Evolutionary conservation across 371 early-diverging fungal genomes (phyloP).

Genomic region (Mucor mucedo): DNA sequence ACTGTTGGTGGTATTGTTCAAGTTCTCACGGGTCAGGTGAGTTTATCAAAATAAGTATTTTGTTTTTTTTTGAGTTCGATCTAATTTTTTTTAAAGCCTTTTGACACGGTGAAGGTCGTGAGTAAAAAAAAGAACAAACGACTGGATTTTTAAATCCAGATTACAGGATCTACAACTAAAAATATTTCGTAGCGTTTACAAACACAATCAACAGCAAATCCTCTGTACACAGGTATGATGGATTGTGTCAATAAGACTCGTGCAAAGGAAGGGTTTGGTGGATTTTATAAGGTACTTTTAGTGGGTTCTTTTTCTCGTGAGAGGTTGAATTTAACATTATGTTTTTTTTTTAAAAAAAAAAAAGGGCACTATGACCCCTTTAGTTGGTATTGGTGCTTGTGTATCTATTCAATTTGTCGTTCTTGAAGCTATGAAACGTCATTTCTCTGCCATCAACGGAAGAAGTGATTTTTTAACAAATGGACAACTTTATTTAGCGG

Average conservation of each 20-base stretch:
- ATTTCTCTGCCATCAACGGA: slow-evolving; percentile 58
- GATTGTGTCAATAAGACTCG: slow-evolving; percentile 79
- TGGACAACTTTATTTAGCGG: slow-evolving; percentile 77
- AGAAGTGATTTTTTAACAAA: slow-evolving; percentile 49
- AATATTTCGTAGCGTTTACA: slow-evolving; percentile 71
- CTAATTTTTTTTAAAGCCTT: slow-evolving; percentile 58
- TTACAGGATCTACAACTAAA: slow-evolving; percentile 7
- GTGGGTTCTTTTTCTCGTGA: too few relatives aligned
- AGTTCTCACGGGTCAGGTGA: slow-evolving; percentile 81
- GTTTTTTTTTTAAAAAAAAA: slow-evolving; percentile 7
- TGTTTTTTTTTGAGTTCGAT: slow-evolving; percentile 1
- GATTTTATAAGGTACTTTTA: slow-evolving; percentile 70
- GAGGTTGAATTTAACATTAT: not conserved
- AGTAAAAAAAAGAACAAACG: slow-evolving; percentile 27
- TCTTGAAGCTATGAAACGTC: slow-evolving; percentile 75
- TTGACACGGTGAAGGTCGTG: slow-evolving; percentile 87
- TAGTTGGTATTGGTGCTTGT: slow-evolving; percentile 81
- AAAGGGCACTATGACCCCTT: slow-evolving; percentile 75
- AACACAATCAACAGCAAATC: slow-evolving; percentile 76
- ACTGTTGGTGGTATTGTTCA: slow-evolving; percentile 81
- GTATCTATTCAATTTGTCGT: slow-evolving; percentile 85
- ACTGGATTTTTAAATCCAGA: slow-evolving; percentile 5
- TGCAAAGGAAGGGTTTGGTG: slow-evolving; percentile 72
- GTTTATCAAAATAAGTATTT: not conserved
- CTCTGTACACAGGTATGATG: slow-evolving; percentile 71